Percentiles rank a stretch among this genome's conserved stretches.
These are phyloP conservation scores for Chlamydomonas sp. DNA, from an alignment of 139 green algal genomes.

Conservation along the genomic window DNA sequence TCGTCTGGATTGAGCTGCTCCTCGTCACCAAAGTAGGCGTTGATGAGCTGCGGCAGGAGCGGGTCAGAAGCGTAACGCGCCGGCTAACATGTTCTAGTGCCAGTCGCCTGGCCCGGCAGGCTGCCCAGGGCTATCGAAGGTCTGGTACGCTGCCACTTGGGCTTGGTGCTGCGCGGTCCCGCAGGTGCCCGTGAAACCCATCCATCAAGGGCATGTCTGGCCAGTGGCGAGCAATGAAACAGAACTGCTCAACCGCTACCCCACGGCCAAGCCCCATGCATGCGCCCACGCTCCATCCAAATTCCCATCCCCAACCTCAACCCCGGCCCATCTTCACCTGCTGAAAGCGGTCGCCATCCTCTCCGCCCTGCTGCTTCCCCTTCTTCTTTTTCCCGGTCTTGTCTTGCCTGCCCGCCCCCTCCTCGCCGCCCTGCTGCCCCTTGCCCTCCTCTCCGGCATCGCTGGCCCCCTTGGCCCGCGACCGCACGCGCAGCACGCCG, in stretches of 20 bases:
- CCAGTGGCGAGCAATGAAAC: no score
- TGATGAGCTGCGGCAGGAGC: constrained; percentile 61
- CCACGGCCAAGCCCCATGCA: no score
- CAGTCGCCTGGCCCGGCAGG: no score
- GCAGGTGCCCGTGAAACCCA: no score
- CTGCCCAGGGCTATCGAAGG: no score
- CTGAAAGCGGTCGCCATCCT: not conserved
- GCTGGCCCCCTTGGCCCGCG: no score
- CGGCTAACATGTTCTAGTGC: not conserved
- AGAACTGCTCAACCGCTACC: no score
- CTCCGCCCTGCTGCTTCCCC: not conserved
- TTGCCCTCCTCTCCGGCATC: not conserved
- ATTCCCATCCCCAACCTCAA: not conserved
- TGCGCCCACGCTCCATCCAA: not conserved
- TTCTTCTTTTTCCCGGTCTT: constrained; percentile 20
- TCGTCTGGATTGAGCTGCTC: constrained; percentile 68
- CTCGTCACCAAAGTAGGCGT: constrained; percentile 82
- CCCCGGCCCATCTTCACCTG: not conserved
- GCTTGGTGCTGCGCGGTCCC: no score
- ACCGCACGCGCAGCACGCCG: constrained; percentile 11
- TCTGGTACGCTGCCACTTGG: no score
- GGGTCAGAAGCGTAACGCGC: not conserved
- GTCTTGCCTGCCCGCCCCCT: not conserved
- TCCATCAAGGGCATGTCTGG: no score
- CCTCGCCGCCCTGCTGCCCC: not conserved